These are phyloP conservation scores for Botrytis fragariae DNA, from an alignment of 2,329 filamentous ascomycete genomes.

Conservation along the genomic window DNA sequence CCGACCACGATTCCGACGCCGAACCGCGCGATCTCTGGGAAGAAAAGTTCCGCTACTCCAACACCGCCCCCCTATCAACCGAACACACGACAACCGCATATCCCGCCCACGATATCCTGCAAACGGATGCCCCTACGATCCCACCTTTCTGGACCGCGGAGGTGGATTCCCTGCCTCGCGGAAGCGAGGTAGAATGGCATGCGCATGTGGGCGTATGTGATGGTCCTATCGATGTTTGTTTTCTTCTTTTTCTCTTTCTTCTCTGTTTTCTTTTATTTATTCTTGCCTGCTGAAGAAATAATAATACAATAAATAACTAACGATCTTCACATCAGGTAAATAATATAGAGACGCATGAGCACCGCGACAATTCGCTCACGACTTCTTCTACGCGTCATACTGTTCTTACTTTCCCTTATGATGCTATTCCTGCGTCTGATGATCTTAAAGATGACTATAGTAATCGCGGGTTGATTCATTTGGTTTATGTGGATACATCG, in stretches of 20 bases:
- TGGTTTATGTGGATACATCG: conserved; percentile 19
- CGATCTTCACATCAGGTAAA: not conserved
- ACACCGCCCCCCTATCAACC: not conserved
- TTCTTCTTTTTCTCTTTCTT: not conserved
- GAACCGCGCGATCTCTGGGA: conserved; percentile 66
- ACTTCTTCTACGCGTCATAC: conserved; percentile 19
- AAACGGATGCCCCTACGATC: not conserved
- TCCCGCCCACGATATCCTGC: not conserved
- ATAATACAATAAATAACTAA: conserved; percentile 1
- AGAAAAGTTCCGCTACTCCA: conserved; percentile 52
- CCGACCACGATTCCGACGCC: conserved; percentile 45
- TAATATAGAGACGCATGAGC: conserved; percentile 2
- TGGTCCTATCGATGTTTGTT: conserved; percentile 24
- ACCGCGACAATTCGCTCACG: not conserved
- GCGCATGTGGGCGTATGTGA: conserved; percentile 57
- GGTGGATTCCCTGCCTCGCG: conserved; percentile 72
- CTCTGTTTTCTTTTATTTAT: not conserved
- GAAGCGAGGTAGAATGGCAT: conserved; percentile 80
- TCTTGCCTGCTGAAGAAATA: not conserved
- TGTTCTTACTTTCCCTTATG: not conserved
- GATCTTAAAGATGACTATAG: conserved; percentile 10
- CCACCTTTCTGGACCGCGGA: conserved; percentile 74
- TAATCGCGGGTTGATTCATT: not conserved
- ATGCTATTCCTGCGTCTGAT: not conserved
- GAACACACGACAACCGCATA: not conserved